These are phyloP conservation scores for Wickerhamomyces xylosicus DNA, from an alignment of 805 yeast genomes.

Conservation along the genomic window DNA sequence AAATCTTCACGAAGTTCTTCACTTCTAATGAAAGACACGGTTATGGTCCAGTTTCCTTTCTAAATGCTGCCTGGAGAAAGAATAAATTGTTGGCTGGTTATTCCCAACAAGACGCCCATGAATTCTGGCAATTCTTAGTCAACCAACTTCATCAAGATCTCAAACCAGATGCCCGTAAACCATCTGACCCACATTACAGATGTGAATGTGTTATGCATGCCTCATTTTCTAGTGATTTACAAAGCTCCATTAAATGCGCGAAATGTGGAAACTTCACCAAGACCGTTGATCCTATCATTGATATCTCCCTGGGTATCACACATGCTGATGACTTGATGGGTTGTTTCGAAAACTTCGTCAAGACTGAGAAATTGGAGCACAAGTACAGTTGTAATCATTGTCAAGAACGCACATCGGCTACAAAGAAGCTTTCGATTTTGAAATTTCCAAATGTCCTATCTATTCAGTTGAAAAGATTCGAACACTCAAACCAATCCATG, in stretches of 20 bases:
- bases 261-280: conserved; percentile 46
- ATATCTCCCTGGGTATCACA: conserved; percentile 69
- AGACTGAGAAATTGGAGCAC: conserved; percentile 66
- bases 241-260: conserved; percentile 68
- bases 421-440: conserved; percentile 60
- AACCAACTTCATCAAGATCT: conserved; percentile 63
- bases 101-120: conserved; percentile 98
- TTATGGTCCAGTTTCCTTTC: conserved; percentile 69
- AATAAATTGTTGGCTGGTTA: conserved; percentile 86
- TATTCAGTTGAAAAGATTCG: conserved; percentile 70
- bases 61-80: conserved; percentile 82
- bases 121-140: conserved; percentile 85
- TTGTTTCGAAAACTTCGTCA: conserved; percentile 71
- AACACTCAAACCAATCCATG: conserved; percentile 27
- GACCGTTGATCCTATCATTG: conserved; percentile 84
- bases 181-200: conserved; percentile 6
- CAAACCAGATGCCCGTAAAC: conserved; percentile 9
- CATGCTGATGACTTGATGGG: conserved; percentile 37
- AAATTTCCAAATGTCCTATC: conserved; percentile 70
- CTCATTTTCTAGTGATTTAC: conserved; percentile 74
- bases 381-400: conserved; percentile 65
- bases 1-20: conserved; percentile 65
- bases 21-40: conserved; percentile 54
- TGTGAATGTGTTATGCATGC: conserved; percentile 80
- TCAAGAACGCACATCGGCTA: conserved; percentile 48